Base-by-base conservation (phyloP, 441 rosid species). In the Corymbia calophylla region DNA sequence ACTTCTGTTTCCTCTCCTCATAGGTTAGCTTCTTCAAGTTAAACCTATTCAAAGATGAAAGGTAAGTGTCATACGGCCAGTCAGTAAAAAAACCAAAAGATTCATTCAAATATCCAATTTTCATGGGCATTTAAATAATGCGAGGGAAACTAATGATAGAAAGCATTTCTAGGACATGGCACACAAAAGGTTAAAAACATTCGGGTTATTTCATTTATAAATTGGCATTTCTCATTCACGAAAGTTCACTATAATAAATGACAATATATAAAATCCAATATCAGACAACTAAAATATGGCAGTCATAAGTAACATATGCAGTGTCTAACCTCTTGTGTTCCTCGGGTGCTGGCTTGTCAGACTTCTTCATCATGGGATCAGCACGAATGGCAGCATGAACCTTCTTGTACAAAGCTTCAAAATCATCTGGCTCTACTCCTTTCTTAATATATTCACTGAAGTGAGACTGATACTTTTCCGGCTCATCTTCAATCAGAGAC, bases 1-100 rank as follows among this genome's bases (percentile, higher is more conserved):
- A 92, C 92, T 93, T 95, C 23, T 91, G 92, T 90, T 93, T 97
- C 92, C 97, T 95, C 82, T 97, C 96, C 49, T 97, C 99, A 27
- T 87, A 87, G 27, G 91, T 90, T 25, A 90, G 88, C 89, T 77
- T 77, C 84, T 77, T 77, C 84, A 77, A 77, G 51, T 77, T 77
- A 77, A 77, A 77, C 84, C 84, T 77, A 77, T 44, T 23, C 51
- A 23, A 39, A 77, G 51, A 77, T 77, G 84, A 77, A 77, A 77
- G 51, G 84, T 3, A 73, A 12, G 51, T 7, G 27, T 18, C 81
- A 35, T 35, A 6, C 48, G 6, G 84, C 51, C 84, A 44, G 51
- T 44, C 84, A 77, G 51, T 4, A 39, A 77, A 77, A 47, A 51
- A 77, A 77, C 6, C 84, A 77, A 44, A 44, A 6, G n/a, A 12